Base-by-base conservation (phyloP, 1,284 basidiomycete species). In the Ustilago xerochloae region DNA sequence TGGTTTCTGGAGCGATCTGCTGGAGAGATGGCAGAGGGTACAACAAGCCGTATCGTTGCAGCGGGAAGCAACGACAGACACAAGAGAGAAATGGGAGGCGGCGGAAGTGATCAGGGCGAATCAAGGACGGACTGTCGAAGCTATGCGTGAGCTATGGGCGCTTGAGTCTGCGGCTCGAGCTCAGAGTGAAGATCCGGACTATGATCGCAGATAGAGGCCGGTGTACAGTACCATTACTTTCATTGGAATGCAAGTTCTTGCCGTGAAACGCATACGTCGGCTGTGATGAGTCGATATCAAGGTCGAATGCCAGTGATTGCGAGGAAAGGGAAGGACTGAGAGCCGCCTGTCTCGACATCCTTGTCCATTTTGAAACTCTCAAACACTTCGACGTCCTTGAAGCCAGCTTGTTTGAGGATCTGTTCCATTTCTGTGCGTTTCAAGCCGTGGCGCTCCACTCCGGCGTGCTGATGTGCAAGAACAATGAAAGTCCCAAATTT, bases 391-490 rank as follows among this genome's bases (percentile, higher is more conserved):
- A 76, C 62, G 13, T 73, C 15, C 1, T 46, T 51, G 49, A 73
- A 69, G 13, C 74, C 74, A 15, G 50, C 74, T 16, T 55, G 13
- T 5, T 18, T 32, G 20, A 76, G 50, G 15, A 76, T 71, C 6
- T 49, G 7, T 16, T 65, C 41, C 68, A 76, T 76, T 39, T 73
- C 64, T 8, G 32, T 4, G 0, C 62, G 57, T 30, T 63, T 54
- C n/a, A 76, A 35, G 1, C 74, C 74, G 35, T 76, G 74, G 8
- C 74, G 36, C 36, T 76, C 69, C 2, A 76, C 74, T 8, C 74
- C 74, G 0, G 50, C 64, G 16, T 71, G 69, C 63, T 70, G 55
- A 60, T 16, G 22, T 13, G 8, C 18, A 0, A 2, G 10, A 5
- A 28, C 22, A 22, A 51, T 12, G 9, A 30, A n/a, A n/a, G n/a